Evolutionary conservation across 106 monocot species (phyloP), one percentile per base, ranked within the genome.

Genomic region (Phalaenopsis aphrodite): DNA sequence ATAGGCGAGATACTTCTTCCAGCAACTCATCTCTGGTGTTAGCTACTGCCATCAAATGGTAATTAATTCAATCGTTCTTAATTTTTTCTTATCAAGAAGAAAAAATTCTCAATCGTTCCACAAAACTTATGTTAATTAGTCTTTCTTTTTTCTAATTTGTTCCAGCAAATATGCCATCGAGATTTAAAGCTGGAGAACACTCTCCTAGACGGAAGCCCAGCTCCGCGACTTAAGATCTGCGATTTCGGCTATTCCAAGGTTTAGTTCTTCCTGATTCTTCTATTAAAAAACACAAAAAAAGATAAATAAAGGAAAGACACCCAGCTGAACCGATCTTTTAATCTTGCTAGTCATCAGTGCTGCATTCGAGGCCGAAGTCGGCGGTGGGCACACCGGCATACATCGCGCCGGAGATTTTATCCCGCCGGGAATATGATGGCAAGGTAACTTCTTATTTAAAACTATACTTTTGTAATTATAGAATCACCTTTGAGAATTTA

Each of bases 191-290:
- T 92, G 85, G 95, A 95, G 85, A 95, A 95, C 86, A 95, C 95
- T 19, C 84, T 95, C 42, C 86, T 95, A 18, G 95, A 95, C 43
- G 95, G 92, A 8, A 92, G 90, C 84, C 89, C 92, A 0, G 95
- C 95, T 0, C 95, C 92, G 5, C 85, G 95, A 37, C 87, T 95
- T 48, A 95, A 95, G 77, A 95, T 95, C 58, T 95, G 95, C 55
- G 92, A 95, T 81, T 95, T 95, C 46, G 92, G 95, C 39, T 92
- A 95, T 78, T 95, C 95, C 19, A 95, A 95, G 95, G 95, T 95
- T 17, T 7, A 0, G 30, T 52, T 52, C 52, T 52, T 52, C 52
- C 10, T 52, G 14, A 12, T 52, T 23, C 7, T 65, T 65, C 8
- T 15, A 0, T 17, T 57, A 19, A 57, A 17, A 6, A 24, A 75